These are phyloP conservation scores for Talaromyces liani DNA, from an alignment of 495 filamentous ascomycete species.

Conservation along the genomic window DNA sequence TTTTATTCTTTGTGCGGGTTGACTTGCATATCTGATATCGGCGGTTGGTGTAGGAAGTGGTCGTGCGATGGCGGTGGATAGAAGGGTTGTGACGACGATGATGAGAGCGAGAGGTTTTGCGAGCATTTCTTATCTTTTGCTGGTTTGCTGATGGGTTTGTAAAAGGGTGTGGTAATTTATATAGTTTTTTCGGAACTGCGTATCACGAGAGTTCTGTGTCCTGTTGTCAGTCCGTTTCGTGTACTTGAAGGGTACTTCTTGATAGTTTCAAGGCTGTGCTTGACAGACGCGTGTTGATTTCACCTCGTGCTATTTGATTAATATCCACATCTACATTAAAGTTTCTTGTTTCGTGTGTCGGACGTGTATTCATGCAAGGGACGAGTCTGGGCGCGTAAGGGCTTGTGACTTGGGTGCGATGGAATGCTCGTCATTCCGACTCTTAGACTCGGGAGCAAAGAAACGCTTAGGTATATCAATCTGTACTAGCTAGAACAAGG, in stretches of 20 bases:
- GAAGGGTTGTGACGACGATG: neutral
- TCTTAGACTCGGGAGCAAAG: too few relatives aligned
- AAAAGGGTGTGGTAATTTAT: neutral
- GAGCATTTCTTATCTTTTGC: neutral
- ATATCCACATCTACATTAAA: neutral
- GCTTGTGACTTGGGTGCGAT: neutral
- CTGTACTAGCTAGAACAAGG: neutral
- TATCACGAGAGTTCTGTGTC: neutral
- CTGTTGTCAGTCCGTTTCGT: too few relatives aligned
- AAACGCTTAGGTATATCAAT: neutral
- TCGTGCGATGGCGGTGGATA: neutral
- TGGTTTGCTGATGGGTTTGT: neutral
- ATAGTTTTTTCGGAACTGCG: neutral
- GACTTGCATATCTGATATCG: neutral
- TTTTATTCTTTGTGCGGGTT: too few relatives aligned
- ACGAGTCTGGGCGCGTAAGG: neutral
- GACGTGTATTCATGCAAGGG: neutral
- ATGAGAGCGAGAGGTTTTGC: neutral
- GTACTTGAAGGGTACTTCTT: too few relatives aligned
- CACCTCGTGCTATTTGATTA: neutral
- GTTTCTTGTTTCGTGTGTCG: neutral
- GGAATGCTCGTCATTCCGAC: neutral
- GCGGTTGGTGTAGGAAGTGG: neutral
- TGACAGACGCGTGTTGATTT: neutral
- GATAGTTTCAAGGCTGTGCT: too few relatives aligned